Base-by-base conservation (phyloP, 805 yeast genomes). In the Kodamaea hsintzibuensis region DNA sequence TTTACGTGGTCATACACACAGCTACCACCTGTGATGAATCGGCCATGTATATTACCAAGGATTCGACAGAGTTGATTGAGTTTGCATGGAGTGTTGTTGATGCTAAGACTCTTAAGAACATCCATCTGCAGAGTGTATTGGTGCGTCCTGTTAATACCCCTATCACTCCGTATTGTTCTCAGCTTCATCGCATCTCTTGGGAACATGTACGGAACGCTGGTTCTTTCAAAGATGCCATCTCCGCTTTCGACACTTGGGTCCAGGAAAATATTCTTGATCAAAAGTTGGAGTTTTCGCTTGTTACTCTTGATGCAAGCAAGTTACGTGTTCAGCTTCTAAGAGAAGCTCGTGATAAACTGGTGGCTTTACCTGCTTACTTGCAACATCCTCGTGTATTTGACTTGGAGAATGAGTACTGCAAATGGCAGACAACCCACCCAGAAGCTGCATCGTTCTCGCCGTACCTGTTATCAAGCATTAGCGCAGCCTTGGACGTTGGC, bases 351-450 rank as follows among this genome's bases (percentile, higher is more conserved):
- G 96, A 89, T 64, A 83, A 87, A 65, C 80, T 82, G 9, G 84
- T 88, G 54, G 80, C 77, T 3, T 76, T 91, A 53, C 97, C 97
- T 0, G 76, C 81, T 3, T 89, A 86, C 65, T 71, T 92, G 55
- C 89, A 86, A 66, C 85, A 86, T 59, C 88, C 97, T 2, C 77
- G 85, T 44, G 79, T 87, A 19, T 91, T 89, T 69, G 96, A 90
- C 68, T 71, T 91, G 57, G 80, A 81, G 64, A 82, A 80, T 56
- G 98, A 92, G 68, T 90, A 80, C 68, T 66, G 14, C 8, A 86
- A 83, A 60, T 88, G 91, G 89, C 89, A 86, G 67, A 72, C 71
- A 33, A 57, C 77, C 4, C 83, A 83, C 60, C 86, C 90, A 2
- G 85, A 82, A 57, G 67, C 76, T 16, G 61, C 71, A 58, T 57